Evolutionary conservation across 2,329 filamentous ascomycete species (phyloP).

Genomic region (Neonectria punicea): DNA sequence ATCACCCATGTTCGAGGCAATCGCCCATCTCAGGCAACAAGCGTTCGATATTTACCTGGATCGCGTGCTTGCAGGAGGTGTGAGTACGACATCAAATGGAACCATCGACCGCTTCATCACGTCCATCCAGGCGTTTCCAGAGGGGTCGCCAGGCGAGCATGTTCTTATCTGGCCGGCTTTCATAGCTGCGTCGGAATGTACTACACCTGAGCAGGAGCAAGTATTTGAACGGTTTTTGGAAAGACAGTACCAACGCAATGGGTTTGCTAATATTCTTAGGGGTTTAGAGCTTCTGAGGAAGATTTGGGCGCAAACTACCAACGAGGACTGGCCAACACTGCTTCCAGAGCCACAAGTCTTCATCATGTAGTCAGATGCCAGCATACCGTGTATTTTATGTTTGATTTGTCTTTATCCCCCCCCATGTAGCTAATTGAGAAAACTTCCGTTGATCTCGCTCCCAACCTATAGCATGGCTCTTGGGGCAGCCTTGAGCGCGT

Average conservation of each 20-base stretch:
- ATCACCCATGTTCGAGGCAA: constrained; percentile 10
- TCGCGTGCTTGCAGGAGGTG: constrained; percentile 10
- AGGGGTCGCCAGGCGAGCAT: constrained; percentile 31
- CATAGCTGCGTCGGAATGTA: constrained; percentile 38
- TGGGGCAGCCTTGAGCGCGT: constrained; percentile 26
- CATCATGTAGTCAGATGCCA: constrained; percentile 37
- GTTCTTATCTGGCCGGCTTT: constrained; percentile 41
- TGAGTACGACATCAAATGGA: constrained; percentile 74
- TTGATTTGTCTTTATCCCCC: no score
- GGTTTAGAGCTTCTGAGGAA: constrained; percentile 33
- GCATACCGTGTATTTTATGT: neutral
- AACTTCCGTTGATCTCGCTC: no score
- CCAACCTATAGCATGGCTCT: neutral
- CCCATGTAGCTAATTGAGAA: no score
- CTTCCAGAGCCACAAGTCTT: constrained; percentile 35
- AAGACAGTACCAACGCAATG: constrained; percentile 30
- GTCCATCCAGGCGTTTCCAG: constrained; percentile 33
- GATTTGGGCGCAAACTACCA: constrained; percentile 30
- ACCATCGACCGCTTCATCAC: constrained; percentile 34
- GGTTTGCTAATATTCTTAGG: constrained; percentile 37
- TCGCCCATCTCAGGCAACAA: constrained; percentile 25
- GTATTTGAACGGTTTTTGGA: constrained; percentile 33
- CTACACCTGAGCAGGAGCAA: constrained; percentile 28
- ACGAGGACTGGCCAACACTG: constrained; percentile 34
- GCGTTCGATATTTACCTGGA: constrained; percentile 29